Conservation (phyloP, 192 early-diverging fungal genomes). For the Diversispora eburnea region DNA sequence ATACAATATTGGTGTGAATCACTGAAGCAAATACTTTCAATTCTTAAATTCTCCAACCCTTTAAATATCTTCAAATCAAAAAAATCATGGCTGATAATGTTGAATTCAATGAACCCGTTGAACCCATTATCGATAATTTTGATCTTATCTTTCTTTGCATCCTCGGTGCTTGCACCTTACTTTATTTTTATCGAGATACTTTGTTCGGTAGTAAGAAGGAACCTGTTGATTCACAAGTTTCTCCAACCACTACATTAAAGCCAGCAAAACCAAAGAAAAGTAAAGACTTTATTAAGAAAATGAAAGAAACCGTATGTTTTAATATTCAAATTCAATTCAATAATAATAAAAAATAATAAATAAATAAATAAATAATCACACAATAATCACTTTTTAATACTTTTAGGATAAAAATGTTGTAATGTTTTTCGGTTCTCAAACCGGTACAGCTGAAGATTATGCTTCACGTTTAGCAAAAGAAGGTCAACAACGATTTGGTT, state of each 20-base stretch:
- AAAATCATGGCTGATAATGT: no score
- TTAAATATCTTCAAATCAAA: no score
- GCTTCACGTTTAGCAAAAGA: constrained; percentile 89
- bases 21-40: no score
- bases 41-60: no score
- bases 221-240: background rate
- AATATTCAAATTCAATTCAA: background rate
- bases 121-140: constrained; percentile 16
- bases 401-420: constrained; percentile 70
- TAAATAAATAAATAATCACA: background rate
- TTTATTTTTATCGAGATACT: constrained; percentile 7
- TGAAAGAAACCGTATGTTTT: constrained; percentile 47
- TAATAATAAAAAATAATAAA: background rate
- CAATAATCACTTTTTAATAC: background rate
- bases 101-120: background rate
- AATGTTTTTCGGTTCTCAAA: constrained; percentile 96
- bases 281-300: constrained; percentile 53
- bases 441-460: constrained; percentile 98
- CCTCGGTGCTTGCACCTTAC: background rate
- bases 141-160: constrained; percentile 13
- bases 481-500: constrained; percentile 62
- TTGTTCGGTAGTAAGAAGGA: constrained; percentile 4
- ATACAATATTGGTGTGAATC: no score
- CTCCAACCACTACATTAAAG: background rate
- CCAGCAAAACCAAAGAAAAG: constrained; percentile 39